Evolutionary conservation across 108 stramenopile genomes (phyloP).

Genomic region (Fistulifera pelliculosa): DNA sequence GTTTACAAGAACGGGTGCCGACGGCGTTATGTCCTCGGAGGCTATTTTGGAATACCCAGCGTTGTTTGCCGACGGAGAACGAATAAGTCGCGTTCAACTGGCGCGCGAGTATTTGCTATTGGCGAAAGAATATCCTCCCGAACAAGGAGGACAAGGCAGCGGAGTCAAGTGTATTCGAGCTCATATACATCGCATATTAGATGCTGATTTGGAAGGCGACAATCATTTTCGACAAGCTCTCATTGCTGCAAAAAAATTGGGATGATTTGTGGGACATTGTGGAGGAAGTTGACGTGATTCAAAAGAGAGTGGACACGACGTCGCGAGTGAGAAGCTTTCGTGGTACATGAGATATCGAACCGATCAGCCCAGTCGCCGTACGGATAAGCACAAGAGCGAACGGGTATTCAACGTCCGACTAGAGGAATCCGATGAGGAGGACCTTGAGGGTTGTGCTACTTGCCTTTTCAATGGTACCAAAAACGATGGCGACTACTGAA

Average conservation of each 20-base stretch:
- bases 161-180: slow-evolving; percentile 69
- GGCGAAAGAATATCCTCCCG: slow-evolving; percentile 56
- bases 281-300: slow-evolving; percentile 24
- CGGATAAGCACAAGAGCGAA: neutral
- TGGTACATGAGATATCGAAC: slow-evolving; percentile 78
- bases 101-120: slow-evolving; percentile 67
- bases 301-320: slow-evolving; percentile 36
- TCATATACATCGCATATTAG: slow-evolving; percentile 73
- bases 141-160: slow-evolving; percentile 70
- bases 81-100: slow-evolving; percentile 48
- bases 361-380: too few species aligned
- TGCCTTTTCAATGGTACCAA: neutral
- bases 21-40: slow-evolving; percentile 89
- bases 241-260: slow-evolving; percentile 23
- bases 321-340: slow-evolving; percentile 44
- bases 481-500: slow-evolving; percentile 18
- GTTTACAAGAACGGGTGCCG: slow-evolving; percentile 59
- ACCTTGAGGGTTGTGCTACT: neutral
- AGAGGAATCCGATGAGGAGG: neutral
- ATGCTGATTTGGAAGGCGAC: slow-evolving; percentile 59
- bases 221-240: slow-evolving; percentile 36
- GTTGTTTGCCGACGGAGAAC: slow-evolving; percentile 36
- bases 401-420: neutral
- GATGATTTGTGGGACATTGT: slow-evolving; percentile 43
- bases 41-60: slow-evolving; percentile 81